phyloP scores from a whole-genome alignment of 129 eudicot species.

The Solidago caesia region DNA sequence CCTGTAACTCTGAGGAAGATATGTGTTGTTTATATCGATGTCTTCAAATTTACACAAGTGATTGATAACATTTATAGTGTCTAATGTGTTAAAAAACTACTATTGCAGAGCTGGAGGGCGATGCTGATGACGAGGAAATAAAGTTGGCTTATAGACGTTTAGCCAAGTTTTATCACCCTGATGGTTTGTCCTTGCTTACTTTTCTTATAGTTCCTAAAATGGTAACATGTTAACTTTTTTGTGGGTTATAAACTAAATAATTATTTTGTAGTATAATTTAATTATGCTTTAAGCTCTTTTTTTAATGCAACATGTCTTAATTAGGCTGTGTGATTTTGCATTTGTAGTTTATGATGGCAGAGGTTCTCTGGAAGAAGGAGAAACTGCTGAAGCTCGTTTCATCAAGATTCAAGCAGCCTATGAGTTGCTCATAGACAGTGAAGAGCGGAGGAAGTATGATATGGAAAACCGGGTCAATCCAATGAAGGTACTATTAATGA shows the following conservation, averaged over 20 bases:
- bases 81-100: constrained; percentile 1
- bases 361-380: constrained; percentile 93
- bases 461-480: constrained; percentile 82
- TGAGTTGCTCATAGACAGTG: constrained; percentile 79
- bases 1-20: background rate
- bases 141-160: constrained; percentile 89
- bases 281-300: background rate
- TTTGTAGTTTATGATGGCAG: constrained; percentile 91
- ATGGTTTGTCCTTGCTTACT: constrained; percentile 67
- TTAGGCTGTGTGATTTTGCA: constrained; percentile 7
- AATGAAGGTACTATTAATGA: constrained; percentile 61
- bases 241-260: constrained; percentile 2
- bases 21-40: background rate
- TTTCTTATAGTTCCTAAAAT: constrained; percentile 23
- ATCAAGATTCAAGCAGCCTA: constrained; percentile 98
- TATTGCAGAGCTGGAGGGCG: constrained; percentile 74
- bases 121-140: constrained; percentile 86
- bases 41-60: background rate
- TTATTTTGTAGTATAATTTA: background rate
- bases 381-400: constrained; percentile 97
- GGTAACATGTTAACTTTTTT: constrained; percentile 13
- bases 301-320: background rate
- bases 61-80: background rate
- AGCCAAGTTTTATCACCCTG: constrained; percentile 98
- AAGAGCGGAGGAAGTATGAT: constrained; percentile 75